phyloP scores from a whole-genome alignment of 2,329 filamentous ascomycete genomes.

The Colletotrichum lupini region DNA sequence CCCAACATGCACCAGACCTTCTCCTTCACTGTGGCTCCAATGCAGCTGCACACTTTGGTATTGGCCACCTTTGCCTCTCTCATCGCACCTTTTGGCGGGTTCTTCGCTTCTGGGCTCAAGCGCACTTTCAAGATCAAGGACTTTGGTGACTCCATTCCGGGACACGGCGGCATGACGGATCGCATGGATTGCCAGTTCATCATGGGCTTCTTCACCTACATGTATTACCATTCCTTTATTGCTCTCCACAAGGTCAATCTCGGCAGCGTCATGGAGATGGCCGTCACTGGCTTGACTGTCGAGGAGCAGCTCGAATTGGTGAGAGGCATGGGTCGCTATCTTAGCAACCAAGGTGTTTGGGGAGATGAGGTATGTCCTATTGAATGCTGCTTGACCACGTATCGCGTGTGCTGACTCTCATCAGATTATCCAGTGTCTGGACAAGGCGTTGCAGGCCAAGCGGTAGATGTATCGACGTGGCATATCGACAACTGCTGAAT shows the following conservation, averaged over 20 bases:
- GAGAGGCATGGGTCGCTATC: constrained; percentile 70
- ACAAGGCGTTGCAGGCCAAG: constrained; percentile 43
- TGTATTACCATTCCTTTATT: constrained; percentile 99
- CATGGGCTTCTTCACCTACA: constrained; percentile 98
- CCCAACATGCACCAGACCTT: constrained; percentile 58
- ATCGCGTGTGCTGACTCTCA: constrained; percentile 1
- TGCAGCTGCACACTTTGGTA: constrained; percentile 92
- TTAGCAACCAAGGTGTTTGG: constrained; percentile 71
- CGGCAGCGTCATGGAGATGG: constrained; percentile 88
- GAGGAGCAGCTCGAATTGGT: constrained; percentile 92
- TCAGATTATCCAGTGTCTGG: constrained; percentile 48
- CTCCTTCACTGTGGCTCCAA: constrained; percentile 82
- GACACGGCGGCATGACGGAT: constrained; percentile 97
- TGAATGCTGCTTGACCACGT: constrained; percentile 49
- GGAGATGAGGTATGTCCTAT: constrained; percentile 48
- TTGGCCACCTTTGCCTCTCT: constrained; percentile 95
- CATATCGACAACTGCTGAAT: background rate
- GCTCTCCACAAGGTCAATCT: constrained; percentile 87
- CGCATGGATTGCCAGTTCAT: constrained; percentile 99
- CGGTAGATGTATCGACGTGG: constrained; percentile 23
- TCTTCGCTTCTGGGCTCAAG: constrained; percentile 98
- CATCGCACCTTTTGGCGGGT: constrained; percentile 96
- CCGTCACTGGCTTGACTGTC: constrained; percentile 86
- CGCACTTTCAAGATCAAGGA: constrained; percentile 99
- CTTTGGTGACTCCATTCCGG: constrained; percentile 97